phyloP scores from a whole-genome alignment of 2,329 filamentous ascomycete genomes.

The Diaporthe capsici region DNA sequence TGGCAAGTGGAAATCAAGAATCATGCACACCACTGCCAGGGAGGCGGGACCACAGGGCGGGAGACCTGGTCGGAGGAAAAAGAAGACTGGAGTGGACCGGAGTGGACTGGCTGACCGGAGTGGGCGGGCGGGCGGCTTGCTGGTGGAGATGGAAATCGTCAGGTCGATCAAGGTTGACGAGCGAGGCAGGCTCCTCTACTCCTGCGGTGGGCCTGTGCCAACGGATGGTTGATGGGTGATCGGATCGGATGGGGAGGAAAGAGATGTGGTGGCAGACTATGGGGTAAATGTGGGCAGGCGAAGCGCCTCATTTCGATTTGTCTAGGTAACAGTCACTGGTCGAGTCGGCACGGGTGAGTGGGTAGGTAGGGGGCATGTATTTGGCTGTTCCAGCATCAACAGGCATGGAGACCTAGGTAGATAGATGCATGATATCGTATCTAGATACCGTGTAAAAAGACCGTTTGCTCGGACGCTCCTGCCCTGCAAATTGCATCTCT shows the following conservation, averaged over 20 bases:
- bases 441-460: not conserved
- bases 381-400: constrained; percentile 1
- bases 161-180: not conserved
- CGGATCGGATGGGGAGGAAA: constrained; percentile 22
- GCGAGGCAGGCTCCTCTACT: not conserved
- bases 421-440: not conserved
- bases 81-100: constrained; percentile 1
- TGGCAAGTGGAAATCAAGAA: constrained; percentile 28
- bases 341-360: not conserved
- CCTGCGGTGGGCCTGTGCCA: constrained; percentile 15
- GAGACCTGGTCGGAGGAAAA: not conserved
- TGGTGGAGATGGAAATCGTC: constrained; percentile 9
- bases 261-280: constrained; percentile 28
- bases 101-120: constrained; percentile 12
- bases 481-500: not conserved
- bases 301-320: constrained; percentile 21
- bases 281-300: constrained; percentile 27
- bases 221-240: constrained; percentile 27
- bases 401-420: not conserved
- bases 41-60: constrained; percentile 2
- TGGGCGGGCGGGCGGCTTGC: constrained; percentile 14
- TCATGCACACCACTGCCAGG: constrained; percentile 23
- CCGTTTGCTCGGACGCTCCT: not conserved
- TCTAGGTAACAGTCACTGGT: not conserved
- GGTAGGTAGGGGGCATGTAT: not conserved